phyloP scores from a whole-genome alignment of 768 basidiomycete genomes.

The Trametes gibbosa region DNA sequence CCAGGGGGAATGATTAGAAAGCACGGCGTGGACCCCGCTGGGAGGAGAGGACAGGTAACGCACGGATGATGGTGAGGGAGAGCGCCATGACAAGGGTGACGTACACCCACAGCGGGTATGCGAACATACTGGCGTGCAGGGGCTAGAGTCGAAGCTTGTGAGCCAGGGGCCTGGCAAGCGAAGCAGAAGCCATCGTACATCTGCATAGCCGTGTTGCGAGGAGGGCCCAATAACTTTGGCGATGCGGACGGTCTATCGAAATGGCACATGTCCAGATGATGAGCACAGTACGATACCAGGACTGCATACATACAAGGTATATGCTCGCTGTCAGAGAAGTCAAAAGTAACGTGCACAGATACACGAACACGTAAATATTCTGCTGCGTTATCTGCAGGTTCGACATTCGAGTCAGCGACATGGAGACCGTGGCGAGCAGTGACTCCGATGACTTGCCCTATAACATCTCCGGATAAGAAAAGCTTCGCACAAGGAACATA shows the following conservation, averaged over 20 bases:
- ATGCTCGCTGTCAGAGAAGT: conserved; percentile 39
- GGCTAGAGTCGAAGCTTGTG: conserved; percentile 3
- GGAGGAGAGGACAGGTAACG: conserved; percentile 7
- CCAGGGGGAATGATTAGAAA: background rate
- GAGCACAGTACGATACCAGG: background rate
- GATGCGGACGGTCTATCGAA: conserved; percentile 16
- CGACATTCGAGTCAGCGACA: too few relatives aligned
- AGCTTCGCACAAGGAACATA: conserved; percentile 45
- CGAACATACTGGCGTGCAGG: conserved; percentile 19
- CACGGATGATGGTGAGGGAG: conserved; percentile 39
- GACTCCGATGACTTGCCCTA: conserved; percentile 36
- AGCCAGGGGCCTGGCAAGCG: too few relatives aligned
- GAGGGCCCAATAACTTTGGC: conserved; percentile 2
- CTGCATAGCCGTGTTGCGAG: background rate
- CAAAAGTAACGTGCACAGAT: conserved; percentile 34
- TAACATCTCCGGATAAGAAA: conserved; percentile 52
- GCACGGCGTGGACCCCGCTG: too few relatives aligned
- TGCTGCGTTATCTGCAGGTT: conserved; percentile 43
- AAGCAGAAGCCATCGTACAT: background rate
- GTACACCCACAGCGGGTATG: conserved; percentile 20
- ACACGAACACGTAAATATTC: conserved; percentile 36
- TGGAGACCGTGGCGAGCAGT: background rate
- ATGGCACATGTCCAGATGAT: too few relatives aligned
- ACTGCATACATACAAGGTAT: conserved; percentile 32
- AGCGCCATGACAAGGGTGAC: conserved; percentile 38